Evolutionary conservation across 2,329 filamentous ascomycete species (phyloP), one percentile per base, ranked within the genome.

Genomic region (Thermothelomyces thermophilus): DNA sequence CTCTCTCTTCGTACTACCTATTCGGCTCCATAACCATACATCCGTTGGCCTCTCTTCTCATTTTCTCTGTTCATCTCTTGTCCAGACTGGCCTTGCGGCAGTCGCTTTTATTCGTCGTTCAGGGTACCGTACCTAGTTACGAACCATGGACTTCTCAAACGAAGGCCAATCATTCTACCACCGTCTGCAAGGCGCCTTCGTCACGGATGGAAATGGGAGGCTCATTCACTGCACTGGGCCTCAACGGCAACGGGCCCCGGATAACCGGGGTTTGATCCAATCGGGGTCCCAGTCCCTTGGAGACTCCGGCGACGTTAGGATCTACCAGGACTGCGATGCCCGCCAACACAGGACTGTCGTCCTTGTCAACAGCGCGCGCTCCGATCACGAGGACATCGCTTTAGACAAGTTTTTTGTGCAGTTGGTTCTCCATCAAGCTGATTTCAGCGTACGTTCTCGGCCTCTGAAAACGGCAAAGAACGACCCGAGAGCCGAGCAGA

Each of bases 101-200:
- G n/a, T n/a, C n/a, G n/a, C n/a, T n/a, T n/a, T n/a, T n/a, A n/a
- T n/a, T n/a, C n/a, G n/a, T n/a, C n/a, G n/a, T n/a, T n/a, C n/a
- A n/a, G n/a, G n/a, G n/a, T n/a, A n/a, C n/a, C n/a, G n/a, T n/a
- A n/a, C n/a, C n/a, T n/a, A n/a, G n/a, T n/a, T n/a, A n/a, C n/a
- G n/a, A n/a, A n/a, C n/a, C n/a, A 55, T 54, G 52, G 54, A 56
- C 33, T 42, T 56, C 31, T 46, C 51, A 19, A 56, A 56, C 42
- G 41, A 54, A 20, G 54, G 54, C 2, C 41, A 51, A n/a, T 54
- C 54, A n/a, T 51, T 56, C 45, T 56, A 51, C 28, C 52, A 54
- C 17, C 54, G 52, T 20, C 53, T 47, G 22, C 43, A 50, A 9
- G 46, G 46, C 17, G 26, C 26, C 9, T 48, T 46, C 43, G 39